Base-by-base conservation (phyloP, 768 basidiomycete species). In the Dictyophora rubrovolvata region DNA sequence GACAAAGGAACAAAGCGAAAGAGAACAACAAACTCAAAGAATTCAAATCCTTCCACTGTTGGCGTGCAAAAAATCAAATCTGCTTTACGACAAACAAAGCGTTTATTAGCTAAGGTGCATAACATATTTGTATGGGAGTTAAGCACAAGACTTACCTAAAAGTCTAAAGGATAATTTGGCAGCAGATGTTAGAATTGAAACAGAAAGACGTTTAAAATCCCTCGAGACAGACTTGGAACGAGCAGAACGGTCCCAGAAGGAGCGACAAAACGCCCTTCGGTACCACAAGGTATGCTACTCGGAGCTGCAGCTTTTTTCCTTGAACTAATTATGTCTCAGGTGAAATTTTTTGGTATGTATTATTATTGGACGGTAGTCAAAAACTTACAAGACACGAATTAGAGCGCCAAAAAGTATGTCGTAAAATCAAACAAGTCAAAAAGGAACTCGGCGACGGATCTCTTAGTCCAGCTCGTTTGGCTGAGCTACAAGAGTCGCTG, bases 41-140 rank as follows among this genome's bases (percentile, higher is more conserved):
- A 14, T 9, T 52, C 49, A 51, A 11, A 5, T 7, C 16, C 48
- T 34, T 52, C 67, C 2, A 54, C 75, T 5, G 86, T 85, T 2
- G 92, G 93, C 16, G 79, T 93, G 6, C 87, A 87, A 64, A 96
- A 92, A 71, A 73, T 95, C 63, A 97, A 96, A 69, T 79, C 92
- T 5, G 75, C 84, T 23, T 72, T 97, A 55, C 75, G 94, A 56
- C 93, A 95, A 72, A 87, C 92, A 1, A 81, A 81, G 61, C 74
- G 94, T 51, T 72, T 97, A 37, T 77, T 95, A 35, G 86, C 87
- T 22, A 93, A 87, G 78, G 89, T 88, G 47, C 60, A 70, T 63
- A 16, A 52, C 53, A 46, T 21, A 20, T 10, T 23, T 54, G 35
- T 28, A 37, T 21, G 37, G 16, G 10, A 53, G 22, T 56, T 60